Conservation (phyloP, 2,329 filamentous ascomycete genomes). For the Fusarium napiforme region DNA sequence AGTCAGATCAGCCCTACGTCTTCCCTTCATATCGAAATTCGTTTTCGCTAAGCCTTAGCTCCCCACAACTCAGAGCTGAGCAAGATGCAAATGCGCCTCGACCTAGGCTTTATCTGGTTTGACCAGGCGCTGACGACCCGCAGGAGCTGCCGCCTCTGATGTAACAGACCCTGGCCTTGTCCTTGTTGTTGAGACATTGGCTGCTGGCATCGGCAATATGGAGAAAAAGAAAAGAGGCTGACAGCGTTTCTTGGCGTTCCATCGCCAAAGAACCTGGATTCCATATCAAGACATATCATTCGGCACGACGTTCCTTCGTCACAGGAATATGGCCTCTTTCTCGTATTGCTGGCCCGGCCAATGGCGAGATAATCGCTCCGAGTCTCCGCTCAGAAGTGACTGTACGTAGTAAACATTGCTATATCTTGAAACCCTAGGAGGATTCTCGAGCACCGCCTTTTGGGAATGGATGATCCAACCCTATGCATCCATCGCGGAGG, state of each 20-base stretch:
- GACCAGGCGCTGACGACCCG: constrained; percentile 16
- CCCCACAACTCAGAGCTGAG: constrained; percentile 11
- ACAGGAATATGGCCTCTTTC: neutral
- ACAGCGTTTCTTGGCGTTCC: constrained; percentile 1
- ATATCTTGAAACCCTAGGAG: neutral
- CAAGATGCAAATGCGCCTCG: constrained; percentile 20
- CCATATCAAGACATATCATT: neutral
- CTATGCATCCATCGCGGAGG: constrained; percentile 7
- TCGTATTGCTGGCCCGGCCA: neutral
- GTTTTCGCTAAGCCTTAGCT: constrained; percentile 23
- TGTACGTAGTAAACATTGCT: neutral
- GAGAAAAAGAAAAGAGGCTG: constrained; percentile 1
- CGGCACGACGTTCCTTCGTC: neutral
- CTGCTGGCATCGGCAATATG: neutral
- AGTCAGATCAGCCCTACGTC: constrained; percentile 18
- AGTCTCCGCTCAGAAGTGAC: neutral
- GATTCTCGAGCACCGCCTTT: constrained; percentile 17
- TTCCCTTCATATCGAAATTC: neutral
- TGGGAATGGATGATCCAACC: neutral
- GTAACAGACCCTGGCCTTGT: neutral
- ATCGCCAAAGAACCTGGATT: neutral
- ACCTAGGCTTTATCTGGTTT: constrained; percentile 23
- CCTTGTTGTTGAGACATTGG: neutral
- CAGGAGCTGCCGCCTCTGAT: constrained; percentile 16
- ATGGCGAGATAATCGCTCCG: constrained; percentile 4